Percentiles rank a stretch among this genome's conserved stretches.
Conservation (phyloP, 176 grass and related monocot species). For the Aechmea fasciata region DNA sequence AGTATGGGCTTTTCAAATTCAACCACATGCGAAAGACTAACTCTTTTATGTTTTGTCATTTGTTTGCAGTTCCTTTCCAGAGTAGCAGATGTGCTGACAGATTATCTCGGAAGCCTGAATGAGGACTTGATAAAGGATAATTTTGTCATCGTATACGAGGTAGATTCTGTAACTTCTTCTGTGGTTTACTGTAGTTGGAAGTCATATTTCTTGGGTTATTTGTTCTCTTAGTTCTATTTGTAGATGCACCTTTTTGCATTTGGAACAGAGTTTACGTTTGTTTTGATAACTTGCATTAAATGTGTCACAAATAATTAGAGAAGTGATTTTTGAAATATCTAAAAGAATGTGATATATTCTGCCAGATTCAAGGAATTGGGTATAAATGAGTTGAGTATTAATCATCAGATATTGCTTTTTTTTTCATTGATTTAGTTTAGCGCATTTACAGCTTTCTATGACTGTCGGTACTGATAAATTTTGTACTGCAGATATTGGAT, state of each 20-base stretch:
- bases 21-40: neutral
- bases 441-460: neutral
- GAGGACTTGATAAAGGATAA: slow-evolving; percentile 94
- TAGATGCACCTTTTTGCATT: neutral
- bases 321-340: neutral
- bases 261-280: neutral
- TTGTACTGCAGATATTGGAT: slow-evolving; percentile 69
- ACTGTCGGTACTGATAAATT: slow-evolving; percentile 8
- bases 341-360: too few relatives aligned
- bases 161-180: slow-evolving; percentile 16
- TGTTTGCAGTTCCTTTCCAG: slow-evolving; percentile 69
- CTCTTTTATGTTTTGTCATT: neutral
- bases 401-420: too few relatives aligned
- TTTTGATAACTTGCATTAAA: neutral
- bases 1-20: neutral
- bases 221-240: too few relatives aligned
- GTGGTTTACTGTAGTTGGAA: neutral
- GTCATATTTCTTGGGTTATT: too few relatives aligned
- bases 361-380: too few relatives aligned
- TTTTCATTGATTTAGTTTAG: neutral
- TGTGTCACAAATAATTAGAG: neutral
- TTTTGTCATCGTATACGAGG: slow-evolving; percentile 94
- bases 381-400: too few relatives aligned
- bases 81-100: slow-evolving; percentile 65
- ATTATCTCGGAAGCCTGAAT: slow-evolving; percentile 76